These are phyloP conservation scores for Chaetomium globosum DNA, from an alignment of 2,329 filamentous ascomycete species.

Conservation along the genomic window DNA sequence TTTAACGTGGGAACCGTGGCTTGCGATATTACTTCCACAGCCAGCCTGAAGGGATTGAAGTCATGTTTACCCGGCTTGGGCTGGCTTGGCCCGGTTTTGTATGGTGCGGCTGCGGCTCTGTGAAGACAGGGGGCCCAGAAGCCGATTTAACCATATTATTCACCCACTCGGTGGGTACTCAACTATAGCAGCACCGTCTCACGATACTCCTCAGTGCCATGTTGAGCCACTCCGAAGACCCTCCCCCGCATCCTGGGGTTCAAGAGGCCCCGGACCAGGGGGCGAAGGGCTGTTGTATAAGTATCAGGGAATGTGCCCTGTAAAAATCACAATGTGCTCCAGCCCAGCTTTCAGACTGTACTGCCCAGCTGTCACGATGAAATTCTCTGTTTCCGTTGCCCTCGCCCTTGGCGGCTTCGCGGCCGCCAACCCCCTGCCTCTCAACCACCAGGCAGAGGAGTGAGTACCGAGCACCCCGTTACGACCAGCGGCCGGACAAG, in stretches of 20 bases:
- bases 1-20: background rate
- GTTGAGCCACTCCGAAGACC: background rate
- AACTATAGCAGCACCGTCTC: background rate
- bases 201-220: background rate
- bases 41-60: background rate
- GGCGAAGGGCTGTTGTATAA: background rate
- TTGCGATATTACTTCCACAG: background rate
- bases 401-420: background rate
- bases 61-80: background rate
- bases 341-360: background rate
- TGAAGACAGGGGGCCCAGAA: background rate
- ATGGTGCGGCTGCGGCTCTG: background rate
- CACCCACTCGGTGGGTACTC: background rate
- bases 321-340: background rate
- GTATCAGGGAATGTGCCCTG: background rate
- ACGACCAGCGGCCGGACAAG: background rate
- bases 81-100: background rate
- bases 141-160: background rate
- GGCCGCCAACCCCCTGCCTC: background rate
- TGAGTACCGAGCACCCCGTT: background rate
- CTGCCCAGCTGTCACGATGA: background rate
- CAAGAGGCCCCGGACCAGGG: background rate
- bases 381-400: background rate
- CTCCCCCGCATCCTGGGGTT: background rate
- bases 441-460: background rate